These are phyloP conservation scores for Fusarium mundagurra DNA, from an alignment of 2,329 filamentous ascomycete species.

Conservation along the genomic window DNA sequence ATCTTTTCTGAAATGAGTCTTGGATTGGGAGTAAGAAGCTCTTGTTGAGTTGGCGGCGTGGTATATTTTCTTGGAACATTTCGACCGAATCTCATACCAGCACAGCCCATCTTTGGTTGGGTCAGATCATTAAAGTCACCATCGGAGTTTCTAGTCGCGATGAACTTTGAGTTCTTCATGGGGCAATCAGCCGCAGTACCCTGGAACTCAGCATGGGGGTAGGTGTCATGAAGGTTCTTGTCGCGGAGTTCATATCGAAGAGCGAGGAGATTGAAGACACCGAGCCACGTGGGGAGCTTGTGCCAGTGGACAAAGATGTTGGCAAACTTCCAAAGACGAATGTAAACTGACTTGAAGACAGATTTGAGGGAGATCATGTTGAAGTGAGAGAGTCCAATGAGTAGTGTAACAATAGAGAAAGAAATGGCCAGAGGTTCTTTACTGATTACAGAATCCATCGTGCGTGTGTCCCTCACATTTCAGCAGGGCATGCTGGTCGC, in stretches of 20 bases:
- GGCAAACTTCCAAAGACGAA: constrained; percentile 13
- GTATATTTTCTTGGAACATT: constrained; percentile 13
- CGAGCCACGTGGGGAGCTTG: constrained; percentile 18
- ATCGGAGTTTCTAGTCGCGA: constrained; percentile 1
- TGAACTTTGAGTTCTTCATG: constrained; percentile 24
- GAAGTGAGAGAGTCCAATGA: not conserved
- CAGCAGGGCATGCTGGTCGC: not conserved
- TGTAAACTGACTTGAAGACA: constrained; percentile 6
- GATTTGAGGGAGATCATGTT: not conserved
- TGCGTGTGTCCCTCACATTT: rapidly evolving
- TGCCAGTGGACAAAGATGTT: constrained; percentile 20
- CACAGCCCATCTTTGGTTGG: constrained; percentile 18
- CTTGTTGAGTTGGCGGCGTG: not conserved
- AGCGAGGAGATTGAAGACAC: constrained; percentile 22
- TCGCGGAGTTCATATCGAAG: constrained; percentile 26
- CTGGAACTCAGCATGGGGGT: constrained; percentile 1
- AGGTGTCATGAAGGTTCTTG: constrained; percentile 24
- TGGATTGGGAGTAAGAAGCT: constrained; percentile 2
- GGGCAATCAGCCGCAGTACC: not conserved
- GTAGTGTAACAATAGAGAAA: not conserved
- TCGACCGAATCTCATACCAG: constrained; percentile 23
- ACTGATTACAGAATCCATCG: not conserved
- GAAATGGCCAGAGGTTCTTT: not conserved
- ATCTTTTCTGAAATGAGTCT: constrained; percentile 17
- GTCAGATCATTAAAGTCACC: constrained; percentile 15